Evolutionary conservation across 2,329 filamentous ascomycete species (phyloP).

Genomic region (Ceratocystis lukuohia): DNA sequence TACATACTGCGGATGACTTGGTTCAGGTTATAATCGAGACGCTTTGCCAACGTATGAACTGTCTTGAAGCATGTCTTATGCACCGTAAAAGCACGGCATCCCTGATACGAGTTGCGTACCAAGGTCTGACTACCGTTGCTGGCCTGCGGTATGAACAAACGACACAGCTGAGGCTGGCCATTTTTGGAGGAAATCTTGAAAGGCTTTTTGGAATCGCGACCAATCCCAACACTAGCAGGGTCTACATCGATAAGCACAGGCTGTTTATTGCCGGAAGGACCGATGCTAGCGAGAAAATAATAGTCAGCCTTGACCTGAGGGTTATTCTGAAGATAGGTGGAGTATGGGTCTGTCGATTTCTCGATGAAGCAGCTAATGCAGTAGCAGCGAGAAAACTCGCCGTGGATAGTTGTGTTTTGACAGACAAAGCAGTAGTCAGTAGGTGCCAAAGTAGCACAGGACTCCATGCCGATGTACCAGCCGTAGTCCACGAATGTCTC

Average conservation of each 20-base stretch:
- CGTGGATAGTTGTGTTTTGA: not conserved
- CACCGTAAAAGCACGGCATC: not conserved
- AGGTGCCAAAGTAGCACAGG: not conserved
- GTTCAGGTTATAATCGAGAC: not conserved
- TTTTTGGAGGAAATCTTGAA: not conserved
- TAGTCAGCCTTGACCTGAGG: not conserved
- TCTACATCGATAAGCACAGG: not conserved
- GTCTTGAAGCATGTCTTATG: constrained; percentile 9
- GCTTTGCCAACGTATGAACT: not conserved
- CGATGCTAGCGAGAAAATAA: not conserved
- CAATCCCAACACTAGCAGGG: not conserved
- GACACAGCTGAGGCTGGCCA: not conserved
- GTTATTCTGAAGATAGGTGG: not conserved
- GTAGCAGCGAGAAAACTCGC: constrained; percentile 1
- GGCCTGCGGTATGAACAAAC: not conserved
- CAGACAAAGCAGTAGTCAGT: not conserved
- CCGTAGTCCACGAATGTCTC: not conserved
- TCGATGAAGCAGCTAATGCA: not conserved
- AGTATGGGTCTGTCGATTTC: not conserved
- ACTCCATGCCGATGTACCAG: not conserved
- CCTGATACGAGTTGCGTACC: not conserved
- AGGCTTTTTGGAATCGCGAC: not conserved
- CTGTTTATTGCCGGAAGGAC: not conserved
- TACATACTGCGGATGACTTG: not conserved
- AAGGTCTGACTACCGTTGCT: not conserved